phyloP scores from a whole-genome alignment of 2,329 filamentous ascomycete genomes.

The Byssothecium circinans region DNA sequence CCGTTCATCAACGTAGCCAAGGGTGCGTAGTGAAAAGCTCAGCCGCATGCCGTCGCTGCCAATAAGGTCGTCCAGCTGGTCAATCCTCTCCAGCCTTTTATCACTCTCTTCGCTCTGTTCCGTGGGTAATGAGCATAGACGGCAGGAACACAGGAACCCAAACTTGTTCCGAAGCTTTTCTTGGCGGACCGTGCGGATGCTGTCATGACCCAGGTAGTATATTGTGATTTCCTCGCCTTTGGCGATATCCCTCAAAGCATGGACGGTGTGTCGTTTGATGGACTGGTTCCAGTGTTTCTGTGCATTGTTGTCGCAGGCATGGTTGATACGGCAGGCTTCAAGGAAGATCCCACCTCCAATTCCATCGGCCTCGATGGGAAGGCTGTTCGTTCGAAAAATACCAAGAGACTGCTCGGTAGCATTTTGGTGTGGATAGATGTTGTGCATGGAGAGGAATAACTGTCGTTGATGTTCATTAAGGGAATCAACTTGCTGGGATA shows the following conservation, averaged over 20 bases:
- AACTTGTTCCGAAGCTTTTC: conserved; percentile 32
- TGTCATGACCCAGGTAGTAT: conserved; percentile 29
- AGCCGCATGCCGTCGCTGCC: conserved; percentile 13
- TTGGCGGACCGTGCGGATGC: conserved; percentile 25
- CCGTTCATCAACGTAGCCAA: conserved; percentile 27
- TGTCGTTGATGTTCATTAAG: conserved; percentile 24
- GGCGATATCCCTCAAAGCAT: conserved; percentile 40
- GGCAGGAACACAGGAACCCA: conserved; percentile 40
- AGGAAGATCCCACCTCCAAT: conserved; percentile 38
- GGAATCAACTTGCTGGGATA: conserved; percentile 23
- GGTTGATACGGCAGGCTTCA: conserved; percentile 42
- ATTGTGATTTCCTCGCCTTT: conserved; percentile 44
- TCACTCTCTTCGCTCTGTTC: conserved; percentile 38
- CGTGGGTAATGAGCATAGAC: conserved; percentile 41
- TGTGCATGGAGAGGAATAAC: conserved; percentile 35
- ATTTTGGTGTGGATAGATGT: conserved; percentile 25
- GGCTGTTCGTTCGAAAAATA: conserved; percentile 37
- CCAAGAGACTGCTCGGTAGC: conserved; percentile 28
- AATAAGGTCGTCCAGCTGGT: conserved; percentile 25
- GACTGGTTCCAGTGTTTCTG: conserved; percentile 41
- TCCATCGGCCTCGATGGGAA: conserved; percentile 29
- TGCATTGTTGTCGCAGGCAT: conserved; percentile 43
- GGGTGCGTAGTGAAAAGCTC: conserved; percentile 12
- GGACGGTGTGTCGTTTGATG: conserved; percentile 32
- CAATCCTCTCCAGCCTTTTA: conserved; percentile 24